Base-by-base conservation (phyloP, 1,139 yeast species). In the Diutina ranongensis region DNA sequence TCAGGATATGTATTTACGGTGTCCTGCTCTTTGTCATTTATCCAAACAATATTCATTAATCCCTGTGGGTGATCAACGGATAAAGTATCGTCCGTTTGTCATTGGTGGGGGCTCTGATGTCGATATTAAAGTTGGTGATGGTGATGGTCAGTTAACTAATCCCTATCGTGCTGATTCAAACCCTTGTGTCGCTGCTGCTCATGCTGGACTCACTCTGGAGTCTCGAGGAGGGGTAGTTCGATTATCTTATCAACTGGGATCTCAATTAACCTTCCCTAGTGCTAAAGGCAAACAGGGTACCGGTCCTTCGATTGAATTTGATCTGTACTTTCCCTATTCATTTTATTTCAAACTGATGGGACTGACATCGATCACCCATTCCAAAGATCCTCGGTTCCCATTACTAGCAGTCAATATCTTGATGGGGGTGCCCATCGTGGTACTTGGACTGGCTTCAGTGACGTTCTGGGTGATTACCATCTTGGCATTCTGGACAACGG, bases 161-260 rank as follows among this genome's bases (percentile, higher is more conserved):
- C 87, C 88, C 1, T 92, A 87, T 56, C 68, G 98, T 49, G 92
- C 87, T 0, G 98, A 92, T 61, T 84, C 95, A 1, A 88, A 69
- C 56, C 80, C 92, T 0, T 92, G 98, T 61, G 94, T 89, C 0
- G 82, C 97, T 1, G 97, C 94, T 0, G 77, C 84, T 3, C 96
- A 89, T 59, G 81, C 89, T 2, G 97, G 97, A 1, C 57, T 80
- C 0, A 64, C 88, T 1, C 80, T 94, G 1, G 82, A 92, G 20
- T 58, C 71, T 40, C 65, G 65, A 50, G 98, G 98, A 2, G 97
- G 97, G 0, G 83, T 94, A 59, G 89, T 88, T 0, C 65, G 76
- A 44, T 53, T 87, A 4, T 65, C 78, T 5, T 80, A 79, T 59
- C 58, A 65, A 3, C 63, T 68, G 47, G 89, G 92, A 0, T 57